These are phyloP conservation scores for Piper longum DNA, from an alignment of 164 flowering plant species.

Conservation along the genomic window DNA sequence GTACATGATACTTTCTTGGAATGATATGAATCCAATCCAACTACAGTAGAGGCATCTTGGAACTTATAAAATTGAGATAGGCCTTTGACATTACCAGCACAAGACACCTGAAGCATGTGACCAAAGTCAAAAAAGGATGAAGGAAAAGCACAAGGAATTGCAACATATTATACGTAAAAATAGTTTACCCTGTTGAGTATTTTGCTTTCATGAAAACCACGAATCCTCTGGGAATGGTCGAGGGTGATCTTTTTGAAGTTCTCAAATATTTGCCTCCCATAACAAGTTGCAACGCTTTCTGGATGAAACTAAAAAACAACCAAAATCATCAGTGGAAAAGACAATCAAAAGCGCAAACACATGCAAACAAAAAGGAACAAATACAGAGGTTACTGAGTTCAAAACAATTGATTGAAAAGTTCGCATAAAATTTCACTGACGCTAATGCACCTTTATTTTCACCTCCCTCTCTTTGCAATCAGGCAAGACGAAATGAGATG, in stretches of 20 bases:
- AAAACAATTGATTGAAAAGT: too few relatives aligned
- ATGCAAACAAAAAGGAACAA: background rate
- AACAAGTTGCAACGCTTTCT: constrained; percentile 78
- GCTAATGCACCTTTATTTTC: too few relatives aligned
- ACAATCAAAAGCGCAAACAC: background rate
- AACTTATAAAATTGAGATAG: constrained; percentile 12
- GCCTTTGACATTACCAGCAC: constrained; percentile 15
- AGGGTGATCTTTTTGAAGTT: constrained; percentile 74
- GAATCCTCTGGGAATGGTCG: constrained; percentile 52
- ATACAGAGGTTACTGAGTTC: too few relatives aligned
- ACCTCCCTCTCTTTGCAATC: too few relatives aligned
- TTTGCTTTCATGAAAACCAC: constrained; percentile 20
- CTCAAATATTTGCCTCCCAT: constrained; percentile 68
- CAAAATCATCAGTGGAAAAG: background rate
- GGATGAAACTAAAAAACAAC: constrained; percentile 74
- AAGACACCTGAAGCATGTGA: constrained; percentile 42
- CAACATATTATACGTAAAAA: background rate
- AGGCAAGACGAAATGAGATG: too few relatives aligned
- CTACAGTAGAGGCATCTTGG: constrained; percentile 8
- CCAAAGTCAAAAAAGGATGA: constrained; percentile 6
- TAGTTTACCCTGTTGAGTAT: constrained; percentile 40
- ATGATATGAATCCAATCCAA: constrained; percentile 5
- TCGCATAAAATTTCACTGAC: too few relatives aligned
- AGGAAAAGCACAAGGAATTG: background rate
- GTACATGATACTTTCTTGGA: constrained; percentile 12